phyloP scores from a whole-genome alignment of 371 early-diverging fungal species.

The Mortierella sp. region DNA sequence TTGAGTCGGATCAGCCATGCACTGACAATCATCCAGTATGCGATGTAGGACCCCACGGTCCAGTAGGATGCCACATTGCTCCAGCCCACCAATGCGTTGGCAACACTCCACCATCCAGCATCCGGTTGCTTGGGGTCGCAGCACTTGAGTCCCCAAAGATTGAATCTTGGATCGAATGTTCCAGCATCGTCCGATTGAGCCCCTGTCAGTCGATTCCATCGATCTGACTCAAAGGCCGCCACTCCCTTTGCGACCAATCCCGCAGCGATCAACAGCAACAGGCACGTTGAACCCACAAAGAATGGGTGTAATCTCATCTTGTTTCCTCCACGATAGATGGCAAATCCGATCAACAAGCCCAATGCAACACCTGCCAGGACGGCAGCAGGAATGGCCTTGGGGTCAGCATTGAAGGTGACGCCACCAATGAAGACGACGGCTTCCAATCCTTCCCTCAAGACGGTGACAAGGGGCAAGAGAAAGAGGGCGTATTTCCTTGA shows the following conservation, averaged over 20 bases:
- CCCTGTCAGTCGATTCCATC: conserved; percentile 54
- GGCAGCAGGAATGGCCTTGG: conserved; percentile 80
- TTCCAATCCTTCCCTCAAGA: conserved; percentile 86
- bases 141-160: conserved; percentile 55
- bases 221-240: conserved; percentile 46
- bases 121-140: conserved; percentile 55
- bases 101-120: conserved; percentile 75
- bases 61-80: conserved; percentile 63
- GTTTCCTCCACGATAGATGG: conserved; percentile 77
- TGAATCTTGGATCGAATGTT: conserved; percentile 58
- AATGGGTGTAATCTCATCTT: conserved; percentile 74
- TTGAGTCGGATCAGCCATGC: conserved; percentile 51
- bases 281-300: conserved; percentile 76
- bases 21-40: conserved; percentile 63
- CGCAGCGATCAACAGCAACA: conserved; percentile 81
- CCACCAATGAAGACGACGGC: conserved; percentile 86
- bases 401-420: conserved; percentile 72
- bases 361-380: conserved; percentile 72
- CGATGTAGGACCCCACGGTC: conserved; percentile 62
- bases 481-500: conserved; percentile 71
- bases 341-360: conserved; percentile 73
- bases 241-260: conserved; percentile 73
- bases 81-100: conserved; percentile 79
- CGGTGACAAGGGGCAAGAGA: conserved; percentile 79
- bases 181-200: conserved; percentile 58